These are phyloP conservation scores for Staphylotrichum longicolle DNA, from an alignment of 495 filamentous ascomycete genomes.

Conservation along the genomic window DNA sequence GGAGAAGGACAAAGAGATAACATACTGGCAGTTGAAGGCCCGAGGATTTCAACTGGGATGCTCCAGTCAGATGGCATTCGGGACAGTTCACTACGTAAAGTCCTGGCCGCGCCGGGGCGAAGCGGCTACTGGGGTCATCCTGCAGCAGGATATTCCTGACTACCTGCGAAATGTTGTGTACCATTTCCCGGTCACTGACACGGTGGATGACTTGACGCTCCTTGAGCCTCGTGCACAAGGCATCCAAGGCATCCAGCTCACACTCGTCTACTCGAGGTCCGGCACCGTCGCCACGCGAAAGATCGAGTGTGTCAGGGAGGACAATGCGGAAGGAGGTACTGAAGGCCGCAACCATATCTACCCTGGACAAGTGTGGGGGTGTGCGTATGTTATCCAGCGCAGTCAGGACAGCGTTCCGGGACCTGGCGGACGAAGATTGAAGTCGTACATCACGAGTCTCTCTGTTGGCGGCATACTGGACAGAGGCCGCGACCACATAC, in stretches of 20 bases:
- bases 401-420: slow-evolving; percentile 39
- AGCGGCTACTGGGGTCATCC: slow-evolving; percentile 34
- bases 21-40: slow-evolving; percentile 32
- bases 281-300: slow-evolving; percentile 18
- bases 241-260: slow-evolving; percentile 40
- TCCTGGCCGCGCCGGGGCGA: slow-evolving; percentile 27
- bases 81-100: slow-evolving; percentile 37
- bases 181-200: slow-evolving; percentile 37
- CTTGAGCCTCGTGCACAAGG: slow-evolving; percentile 29
- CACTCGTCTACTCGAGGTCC: slow-evolving; percentile 30
- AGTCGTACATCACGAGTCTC: slow-evolving; percentile 36
- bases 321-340: slow-evolving; percentile 35
- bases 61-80: slow-evolving; percentile 33
- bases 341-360: slow-evolving; percentile 33
- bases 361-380: slow-evolving; percentile 29
- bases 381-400: slow-evolving; percentile 33
- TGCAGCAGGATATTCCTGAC: slow-evolving; percentile 33
- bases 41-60: slow-evolving; percentile 30
- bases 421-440: slow-evolving; percentile 31
- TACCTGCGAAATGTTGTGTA: slow-evolving; percentile 33
- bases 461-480: slow-evolving; percentile 38
- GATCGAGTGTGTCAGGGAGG: slow-evolving; percentile 34
- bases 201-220: slow-evolving; percentile 34
- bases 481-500: slow-evolving; percentile 37
- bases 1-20: neutral